Conservation (phyloP, 148 eudicot genomes). For the Camellia lanceoleosa region DNA sequence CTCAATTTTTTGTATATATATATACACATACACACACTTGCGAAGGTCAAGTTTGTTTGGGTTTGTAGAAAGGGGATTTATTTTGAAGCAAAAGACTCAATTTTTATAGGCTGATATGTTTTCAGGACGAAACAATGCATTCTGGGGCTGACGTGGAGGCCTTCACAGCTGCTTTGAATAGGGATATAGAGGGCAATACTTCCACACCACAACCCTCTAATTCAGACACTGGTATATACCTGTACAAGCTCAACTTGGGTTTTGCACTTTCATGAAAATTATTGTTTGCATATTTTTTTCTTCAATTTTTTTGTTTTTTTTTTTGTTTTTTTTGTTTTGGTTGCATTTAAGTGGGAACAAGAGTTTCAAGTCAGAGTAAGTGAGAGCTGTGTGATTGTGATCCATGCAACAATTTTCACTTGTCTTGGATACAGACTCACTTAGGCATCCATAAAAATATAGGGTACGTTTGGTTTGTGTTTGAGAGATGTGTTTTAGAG, state of each 20-base stretch:
- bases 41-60: not conserved
- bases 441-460: too few species aligned
- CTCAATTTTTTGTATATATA: not conserved
- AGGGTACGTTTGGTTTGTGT: too few species aligned
- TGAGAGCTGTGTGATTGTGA: too few species aligned
- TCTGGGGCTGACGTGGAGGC: slow-evolving; percentile 96
- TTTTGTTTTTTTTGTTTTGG: not conserved
- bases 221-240: slow-evolving; percentile 35
- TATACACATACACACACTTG: not conserved
- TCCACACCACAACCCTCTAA: slow-evolving; percentile 49
- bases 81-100: not conserved
- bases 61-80: not conserved
- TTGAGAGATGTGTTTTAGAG: too few species aligned
- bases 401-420: too few species aligned
- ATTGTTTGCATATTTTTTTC: not conserved
- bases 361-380: too few species aligned
- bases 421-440: too few species aligned
- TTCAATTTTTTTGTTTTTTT: too few species aligned
- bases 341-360: too few species aligned
- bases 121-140: slow-evolving; percentile 89
- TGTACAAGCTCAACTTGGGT: not conserved
- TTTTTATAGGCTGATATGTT: not conserved
- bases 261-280: not conserved
- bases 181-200: slow-evolving; percentile 67
- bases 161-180: slow-evolving; percentile 82